A percentile compares a stretch with the other conserved stretches of the same genome.
Conservation (phyloP, 2,329 filamentous ascomycete species). For the Aspergillus alliaceus region DNA sequence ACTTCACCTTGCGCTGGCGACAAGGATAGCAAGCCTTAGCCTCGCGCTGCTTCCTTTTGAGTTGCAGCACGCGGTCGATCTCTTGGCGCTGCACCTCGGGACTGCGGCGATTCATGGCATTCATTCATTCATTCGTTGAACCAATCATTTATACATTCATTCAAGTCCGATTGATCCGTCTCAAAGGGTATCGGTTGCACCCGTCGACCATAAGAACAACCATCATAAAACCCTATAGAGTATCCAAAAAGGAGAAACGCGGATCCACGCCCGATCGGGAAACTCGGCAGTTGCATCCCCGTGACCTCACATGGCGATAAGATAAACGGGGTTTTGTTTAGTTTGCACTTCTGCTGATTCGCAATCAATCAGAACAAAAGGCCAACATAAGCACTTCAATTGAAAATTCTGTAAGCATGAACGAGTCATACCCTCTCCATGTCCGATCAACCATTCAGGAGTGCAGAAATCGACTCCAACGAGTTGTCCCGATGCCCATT, state of each 20-base stretch:
- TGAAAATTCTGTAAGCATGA: no score
- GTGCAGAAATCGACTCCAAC: no score
- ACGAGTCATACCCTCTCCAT: no score
- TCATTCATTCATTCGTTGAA: neutral
- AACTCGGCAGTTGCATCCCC: neutral
- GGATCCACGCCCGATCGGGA: neutral
- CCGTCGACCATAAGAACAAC: no score
- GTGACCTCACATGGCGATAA: neutral
- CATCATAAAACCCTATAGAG: no score
- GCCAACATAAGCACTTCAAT: no score
- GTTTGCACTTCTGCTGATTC: neutral
- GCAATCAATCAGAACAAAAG: no score
- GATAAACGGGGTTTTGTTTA: neutral
- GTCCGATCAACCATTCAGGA: no score
- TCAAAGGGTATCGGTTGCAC: no score
- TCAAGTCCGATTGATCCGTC: no score
- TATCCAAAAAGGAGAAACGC: no score
- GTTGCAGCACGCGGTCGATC: conserved; percentile 28
- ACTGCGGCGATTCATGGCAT: neutral
- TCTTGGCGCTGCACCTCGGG: conserved; percentile 22
- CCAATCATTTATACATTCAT: neutral
- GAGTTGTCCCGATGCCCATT: no score
- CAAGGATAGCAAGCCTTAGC: conserved; percentile 36
- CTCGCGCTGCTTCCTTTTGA: conserved; percentile 31
- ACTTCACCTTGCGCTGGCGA: conserved; percentile 38